Conservation (phyloP, 192 early-diverging fungal genomes). For the Diversispora eburnea region DNA sequence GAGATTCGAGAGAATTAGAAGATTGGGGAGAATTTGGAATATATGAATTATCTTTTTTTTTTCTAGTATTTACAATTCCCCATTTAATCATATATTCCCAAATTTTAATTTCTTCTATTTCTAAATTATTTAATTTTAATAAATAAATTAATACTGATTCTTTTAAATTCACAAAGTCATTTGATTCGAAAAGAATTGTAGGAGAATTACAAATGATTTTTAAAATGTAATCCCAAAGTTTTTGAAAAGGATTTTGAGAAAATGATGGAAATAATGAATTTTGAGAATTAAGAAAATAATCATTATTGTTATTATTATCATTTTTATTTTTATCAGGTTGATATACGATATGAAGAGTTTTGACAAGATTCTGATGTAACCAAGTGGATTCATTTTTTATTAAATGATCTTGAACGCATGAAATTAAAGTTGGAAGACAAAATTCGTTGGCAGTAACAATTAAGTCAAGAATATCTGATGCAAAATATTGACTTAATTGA, state of each 20-base stretch:
- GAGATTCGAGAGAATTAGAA: too few species aligned
- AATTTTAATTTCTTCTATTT: conserved; percentile 12
- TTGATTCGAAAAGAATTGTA: conserved; percentile 1
- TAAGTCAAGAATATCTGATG: not conserved
- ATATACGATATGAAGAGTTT: not conserved
- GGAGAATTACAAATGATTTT: not conserved
- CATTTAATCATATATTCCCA: conserved; percentile 25
- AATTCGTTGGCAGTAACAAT: conserved; percentile 9
- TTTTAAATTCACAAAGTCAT: not conserved
- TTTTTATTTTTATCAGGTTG: not conserved
- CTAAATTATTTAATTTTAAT: conserved; percentile 15
- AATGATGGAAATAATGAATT: too few species aligned
- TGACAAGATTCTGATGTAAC: not conserved
- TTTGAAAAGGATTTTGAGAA: not conserved
- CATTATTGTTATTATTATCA: too few species aligned
- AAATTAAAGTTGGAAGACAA: not conserved
- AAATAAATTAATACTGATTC: conserved; percentile 1
- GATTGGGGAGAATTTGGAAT: not conserved
- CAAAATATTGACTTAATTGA: not conserved
- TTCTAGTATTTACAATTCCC: not conserved
- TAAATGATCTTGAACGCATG: conserved; percentile 8
- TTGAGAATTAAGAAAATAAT: too few species aligned
- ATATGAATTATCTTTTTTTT: not conserved
- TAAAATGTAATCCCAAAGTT: not conserved
- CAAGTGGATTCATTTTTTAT: not conserved